Evolutionary conservation across 805 yeast species (phyloP), one percentile per base, ranked within the genome.

Genomic region (Isabelozyma gotoi): DNA sequence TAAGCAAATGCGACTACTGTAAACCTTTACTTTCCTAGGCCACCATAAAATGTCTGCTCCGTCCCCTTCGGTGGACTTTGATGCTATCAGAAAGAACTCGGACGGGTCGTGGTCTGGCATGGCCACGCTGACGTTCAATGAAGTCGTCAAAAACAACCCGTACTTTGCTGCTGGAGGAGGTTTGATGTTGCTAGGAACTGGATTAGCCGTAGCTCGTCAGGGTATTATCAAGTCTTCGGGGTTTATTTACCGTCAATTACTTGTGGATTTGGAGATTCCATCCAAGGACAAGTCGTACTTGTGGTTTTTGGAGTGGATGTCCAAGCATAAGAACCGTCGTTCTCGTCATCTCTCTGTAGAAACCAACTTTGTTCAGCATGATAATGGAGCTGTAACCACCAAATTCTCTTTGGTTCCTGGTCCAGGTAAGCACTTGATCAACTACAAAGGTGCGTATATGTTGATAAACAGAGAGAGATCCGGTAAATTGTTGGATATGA

Each of bases 161-260:
- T 90, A 89, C 63, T 92, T 94, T 70, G 94, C 97, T 1, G 99
- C 98, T 0, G 99, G 99, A 57, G 97, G 97, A 55, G 99, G 99
- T 0, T 71, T 94, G 33, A 94, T 94, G 99, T 71, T 91, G 3
- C 70, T 94, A 2, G 99, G 99, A n/a, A 90, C 96, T 0, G 85
- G 84, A 1, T 65, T 94, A 27, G 96, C 97, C 0, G 53, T 89
- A 6, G 82, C 88, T 0, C 73, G 96, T 39, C 82, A 79, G 45
- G 89, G 88, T 1, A 63, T 85, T 1, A 71, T 79, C 36, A 76
- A 84, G 40, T 69, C 81, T 1, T 80, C 92, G 1, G 71, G 81
- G 2, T 76, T 94, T 36, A 60, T 88, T 5, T 88, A 91, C 61
- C 78, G 96, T 33, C 91, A 88, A 56, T 62, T 94, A 71, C 69